Evolutionary conservation across 768 basidiomycete species (phyloP).

Genomic region (Tephrocybe sp.): DNA sequence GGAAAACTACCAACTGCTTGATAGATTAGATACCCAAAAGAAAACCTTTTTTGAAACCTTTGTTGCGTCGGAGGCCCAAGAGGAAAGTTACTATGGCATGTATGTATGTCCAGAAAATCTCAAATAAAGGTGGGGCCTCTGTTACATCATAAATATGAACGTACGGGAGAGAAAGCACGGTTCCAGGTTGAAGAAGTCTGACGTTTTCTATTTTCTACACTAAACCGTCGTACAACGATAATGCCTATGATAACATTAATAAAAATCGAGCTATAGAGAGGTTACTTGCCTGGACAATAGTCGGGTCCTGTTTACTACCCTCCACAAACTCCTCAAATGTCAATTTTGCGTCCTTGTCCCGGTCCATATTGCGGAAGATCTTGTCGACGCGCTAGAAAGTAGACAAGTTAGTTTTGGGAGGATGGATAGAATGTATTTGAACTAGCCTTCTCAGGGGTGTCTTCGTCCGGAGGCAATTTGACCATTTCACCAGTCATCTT

Average conservation of each 20-base stretch:
- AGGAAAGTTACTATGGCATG: too few species aligned
- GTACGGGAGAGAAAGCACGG: too few species aligned
- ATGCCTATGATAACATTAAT: slow-evolving; percentile 50
- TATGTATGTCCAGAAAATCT: too few species aligned
- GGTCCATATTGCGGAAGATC: slow-evolving; percentile 97
- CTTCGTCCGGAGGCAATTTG: slow-evolving; percentile 95
- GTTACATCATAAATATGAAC: too few species aligned
- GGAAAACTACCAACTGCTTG: slow-evolving; percentile 49
- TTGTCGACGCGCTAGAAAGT: slow-evolving; percentile 87
- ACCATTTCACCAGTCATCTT: slow-evolving; percentile 99
- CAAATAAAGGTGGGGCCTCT: too few species aligned
- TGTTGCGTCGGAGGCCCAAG: not conserved
- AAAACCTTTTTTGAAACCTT: not conserved
- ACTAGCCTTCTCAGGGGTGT: slow-evolving; percentile 94
- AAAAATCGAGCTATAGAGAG: not conserved
- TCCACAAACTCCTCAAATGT: slow-evolving; percentile 98
- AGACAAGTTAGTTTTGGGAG: slow-evolving; percentile 8
- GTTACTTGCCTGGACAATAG: slow-evolving; percentile 83
- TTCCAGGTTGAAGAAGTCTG: too few species aligned
- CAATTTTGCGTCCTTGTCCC: slow-evolving; percentile 88
- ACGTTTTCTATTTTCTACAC: slow-evolving; percentile 67
- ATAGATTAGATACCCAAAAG: slow-evolving; percentile 12
- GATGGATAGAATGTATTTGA: slow-evolving; percentile 22
- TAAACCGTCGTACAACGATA: slow-evolving; percentile 93
- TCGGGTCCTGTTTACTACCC: slow-evolving; percentile 98